Conservation (phyloP, 2,329 filamentous ascomycete species). For the Penicillium griseofulvum region DNA sequence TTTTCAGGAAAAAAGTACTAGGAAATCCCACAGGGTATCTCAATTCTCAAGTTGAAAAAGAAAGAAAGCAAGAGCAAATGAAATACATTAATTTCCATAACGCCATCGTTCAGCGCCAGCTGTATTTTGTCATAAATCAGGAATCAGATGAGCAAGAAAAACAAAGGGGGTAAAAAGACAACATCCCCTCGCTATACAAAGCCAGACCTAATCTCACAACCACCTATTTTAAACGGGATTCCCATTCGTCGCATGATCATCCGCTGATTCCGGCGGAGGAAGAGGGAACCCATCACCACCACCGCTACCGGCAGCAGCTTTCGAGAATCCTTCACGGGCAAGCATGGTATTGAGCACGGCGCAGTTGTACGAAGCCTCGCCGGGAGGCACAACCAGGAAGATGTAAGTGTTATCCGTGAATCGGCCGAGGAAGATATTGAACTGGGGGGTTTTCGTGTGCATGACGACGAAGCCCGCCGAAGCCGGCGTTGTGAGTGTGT, state of each 20-base stretch:
- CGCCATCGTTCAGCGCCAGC: constrained; percentile 25
- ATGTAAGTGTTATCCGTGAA: constrained; percentile 98
- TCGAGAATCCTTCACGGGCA: constrained; percentile 76
- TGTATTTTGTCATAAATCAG: constrained; percentile 16
- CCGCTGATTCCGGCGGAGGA: constrained; percentile 32
- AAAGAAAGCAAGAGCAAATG: constrained; percentile 2
- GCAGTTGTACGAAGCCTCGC: constrained; percentile 86
- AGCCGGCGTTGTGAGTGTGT: constrained; percentile 45
- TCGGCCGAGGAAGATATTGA: constrained; percentile 91
- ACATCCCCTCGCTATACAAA: constrained; percentile 19
- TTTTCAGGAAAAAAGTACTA: neutral
- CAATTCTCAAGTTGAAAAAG: constrained; percentile 14
- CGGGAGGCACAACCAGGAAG: constrained; percentile 84
- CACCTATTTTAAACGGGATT: constrained; percentile 3
- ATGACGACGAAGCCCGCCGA: constrained; percentile 47
- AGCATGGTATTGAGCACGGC: constrained; percentile 88
- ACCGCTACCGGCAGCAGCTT: constrained; percentile 51
- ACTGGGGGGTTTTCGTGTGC: constrained; percentile 56
- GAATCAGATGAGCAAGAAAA: neutral
- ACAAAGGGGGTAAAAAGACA: neutral
- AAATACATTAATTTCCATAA: constrained; percentile 20
- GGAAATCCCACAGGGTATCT: constrained; percentile 22
- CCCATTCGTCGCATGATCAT: constrained; percentile 17
- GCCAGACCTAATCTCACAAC: constrained; percentile 5
- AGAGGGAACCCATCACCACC: constrained; percentile 45